Evolutionary conservation across 306 rosid species (phyloP), one percentile per base, ranked within the genome.

Genomic region (Ormosia emarginata): DNA sequence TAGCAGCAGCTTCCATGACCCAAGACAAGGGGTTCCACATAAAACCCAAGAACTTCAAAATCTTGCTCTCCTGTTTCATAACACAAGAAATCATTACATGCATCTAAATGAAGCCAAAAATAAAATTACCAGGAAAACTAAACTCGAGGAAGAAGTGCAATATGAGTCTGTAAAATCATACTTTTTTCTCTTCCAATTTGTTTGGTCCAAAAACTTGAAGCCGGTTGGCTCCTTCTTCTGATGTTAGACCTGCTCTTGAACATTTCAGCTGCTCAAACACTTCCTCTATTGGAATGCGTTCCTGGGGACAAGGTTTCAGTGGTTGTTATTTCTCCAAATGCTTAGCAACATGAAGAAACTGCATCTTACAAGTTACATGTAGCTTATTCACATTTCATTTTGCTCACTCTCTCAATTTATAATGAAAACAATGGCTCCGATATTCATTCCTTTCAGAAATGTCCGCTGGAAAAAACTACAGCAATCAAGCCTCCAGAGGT

Each of bases 1-100:
- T 8, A 10, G 99, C 99, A 85, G 99, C 99, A 77, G 95, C 98
- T 89, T 95, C 99, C 99, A 95, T 95, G 77, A 95, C 99, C 98
- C 98, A 95, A 2, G 98, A 95, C 41, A 95, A 83, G 3, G 99
- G 99, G 79, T 95, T 95, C 99, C 99, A 95, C 99, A 95, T 95
- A 82, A 95, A 95, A 0, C 99, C 99, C 88, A 95, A 81, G 83
- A 95, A 95, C 88, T 95, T 95, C 84, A 95, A 89, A 59, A 93
- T 0, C 67, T 95, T 95, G 97, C 95, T 93, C 79, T 95, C 98
- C 93, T 94, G 89, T 80, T 83, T 84, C 70, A 74, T 55, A 39
- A 50, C 77, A 69, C 81, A 81, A 6, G 5, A 53, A 39, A 73
- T 61, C 76, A 52, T 49, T 32, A 41, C 29, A n/a, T 40, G 75